Conservation (phyloP, 352 stramenopile species). For the Phytophthora hibernalis region DNA sequence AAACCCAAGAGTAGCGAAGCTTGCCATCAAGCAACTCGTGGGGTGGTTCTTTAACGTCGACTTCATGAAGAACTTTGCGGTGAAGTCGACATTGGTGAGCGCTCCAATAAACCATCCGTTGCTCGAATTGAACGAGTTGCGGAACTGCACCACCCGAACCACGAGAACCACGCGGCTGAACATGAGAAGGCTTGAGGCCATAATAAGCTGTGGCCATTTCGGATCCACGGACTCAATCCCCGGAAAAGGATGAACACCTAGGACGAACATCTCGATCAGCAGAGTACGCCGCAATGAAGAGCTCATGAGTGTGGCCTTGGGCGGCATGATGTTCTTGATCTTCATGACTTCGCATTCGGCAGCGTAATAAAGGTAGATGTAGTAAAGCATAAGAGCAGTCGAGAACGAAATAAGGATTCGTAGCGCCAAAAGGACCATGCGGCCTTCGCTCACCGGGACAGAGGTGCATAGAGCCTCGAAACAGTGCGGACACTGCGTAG, state of each 20-base stretch:
- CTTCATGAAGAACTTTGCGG: slow-evolving; percentile 76
- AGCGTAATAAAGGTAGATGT: slow-evolving; percentile 72
- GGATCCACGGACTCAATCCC: slow-evolving; percentile 71
- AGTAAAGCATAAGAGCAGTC: slow-evolving; percentile 71
- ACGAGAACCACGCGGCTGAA: slow-evolving; percentile 61
- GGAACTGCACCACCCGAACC: slow-evolving; percentile 65
- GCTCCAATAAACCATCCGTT: slow-evolving; percentile 85
- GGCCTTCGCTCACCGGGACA: slow-evolving; percentile 56
- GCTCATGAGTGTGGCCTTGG: slow-evolving; percentile 65
- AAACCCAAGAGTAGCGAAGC: slow-evolving; percentile 49
- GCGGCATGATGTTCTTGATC: slow-evolving; percentile 82
- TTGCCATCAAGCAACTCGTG: slow-evolving; percentile 49
- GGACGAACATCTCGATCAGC: slow-evolving; percentile 56
- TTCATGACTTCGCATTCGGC: slow-evolving; percentile 80
- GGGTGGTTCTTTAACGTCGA: slow-evolving; percentile 78
- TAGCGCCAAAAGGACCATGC: slow-evolving; percentile 71
- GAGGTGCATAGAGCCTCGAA: slow-evolving; percentile 28
- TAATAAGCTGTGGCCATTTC: slow-evolving; percentile 63
- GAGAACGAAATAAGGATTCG: slow-evolving; percentile 75
- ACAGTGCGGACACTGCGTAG: slow-evolving; percentile 50
- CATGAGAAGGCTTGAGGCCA: slow-evolving; percentile 71
- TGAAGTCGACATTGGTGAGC: slow-evolving; percentile 85
- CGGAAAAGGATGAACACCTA: slow-evolving; percentile 74
- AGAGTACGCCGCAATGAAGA: slow-evolving; percentile 60
- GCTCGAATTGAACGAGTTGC: slow-evolving; percentile 80